Evolutionary conservation across 2,329 filamentous ascomycete genomes (phyloP).

Genomic region (Purpureocillium takamizusanense): DNA sequence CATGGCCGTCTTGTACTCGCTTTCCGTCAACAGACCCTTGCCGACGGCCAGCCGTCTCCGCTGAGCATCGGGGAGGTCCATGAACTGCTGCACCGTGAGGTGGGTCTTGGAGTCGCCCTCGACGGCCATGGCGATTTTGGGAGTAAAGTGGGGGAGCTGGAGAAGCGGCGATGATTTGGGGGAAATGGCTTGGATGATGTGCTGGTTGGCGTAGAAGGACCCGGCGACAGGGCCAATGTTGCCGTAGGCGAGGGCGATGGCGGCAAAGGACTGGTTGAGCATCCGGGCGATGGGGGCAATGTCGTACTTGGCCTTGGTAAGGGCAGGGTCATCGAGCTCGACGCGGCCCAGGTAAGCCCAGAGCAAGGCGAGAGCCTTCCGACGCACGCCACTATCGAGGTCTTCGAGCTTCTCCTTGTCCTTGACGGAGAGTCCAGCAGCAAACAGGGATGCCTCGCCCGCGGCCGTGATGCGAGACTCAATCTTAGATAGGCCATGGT

Average conservation of each 20-base stretch:
- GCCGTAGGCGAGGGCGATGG: conserved; percentile 81
- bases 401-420: conserved; percentile 71
- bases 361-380: conserved; percentile 80
- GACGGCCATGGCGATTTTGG: conserved; percentile 53
- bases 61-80: conserved; percentile 69
- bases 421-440: conserved; percentile 55
- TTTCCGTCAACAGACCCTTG: conserved; percentile 59
- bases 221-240: conserved; percentile 74
- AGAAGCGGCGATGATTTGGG: conserved; percentile 80
- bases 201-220: conserved; percentile 75
- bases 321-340: conserved; percentile 66
- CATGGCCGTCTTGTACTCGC: conserved; percentile 69
- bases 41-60: conserved; percentile 65
- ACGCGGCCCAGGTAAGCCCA: conserved; percentile 93
- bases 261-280: conserved; percentile 77
- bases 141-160: conserved; percentile 81
- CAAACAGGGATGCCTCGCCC: conserved; percentile 40
- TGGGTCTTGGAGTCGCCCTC: conserved; percentile 70
- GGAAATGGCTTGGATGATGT: conserved; percentile 80
- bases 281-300: conserved; percentile 78
- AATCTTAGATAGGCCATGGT: conserved; percentile 71
- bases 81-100: conserved; percentile 76
- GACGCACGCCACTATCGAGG: conserved; percentile 67
- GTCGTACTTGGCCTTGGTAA: conserved; percentile 83
- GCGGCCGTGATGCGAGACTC: conserved; percentile 70